Evolutionary conservation across 2,329 filamentous ascomycete genomes (phyloP).

Genomic region (Exutisphaerella laricina): DNA sequence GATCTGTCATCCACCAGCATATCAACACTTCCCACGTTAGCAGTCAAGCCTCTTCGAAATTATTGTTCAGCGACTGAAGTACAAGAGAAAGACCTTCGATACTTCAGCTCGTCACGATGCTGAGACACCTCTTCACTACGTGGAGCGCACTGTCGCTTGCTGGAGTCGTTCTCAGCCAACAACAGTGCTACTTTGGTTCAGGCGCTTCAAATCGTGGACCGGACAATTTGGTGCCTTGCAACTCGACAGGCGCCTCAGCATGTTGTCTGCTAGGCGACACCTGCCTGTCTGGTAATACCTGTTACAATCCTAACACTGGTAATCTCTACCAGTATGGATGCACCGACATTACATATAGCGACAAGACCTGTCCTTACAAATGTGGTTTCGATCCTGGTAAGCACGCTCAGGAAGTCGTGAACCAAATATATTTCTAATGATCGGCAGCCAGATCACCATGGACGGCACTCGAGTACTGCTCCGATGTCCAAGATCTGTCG

Average conservation of each 20-base stretch:
- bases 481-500: constrained; percentile 18
- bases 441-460: constrained; percentile 27
- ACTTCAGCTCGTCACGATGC: constrained; percentile 1
- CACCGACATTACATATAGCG: constrained; percentile 28
- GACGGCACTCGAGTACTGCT: constrained; percentile 28
- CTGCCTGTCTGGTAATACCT: constrained; percentile 28
- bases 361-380: constrained; percentile 28
- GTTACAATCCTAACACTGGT: constrained; percentile 26
- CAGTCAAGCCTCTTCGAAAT: too few relatives aligned
- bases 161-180: constrained; percentile 14
- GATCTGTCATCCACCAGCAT: too few relatives aligned
- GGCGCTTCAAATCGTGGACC: constrained; percentile 26
- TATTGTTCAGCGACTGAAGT: too few relatives aligned
- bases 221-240: constrained; percentile 25
- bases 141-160: constrained; percentile 6
- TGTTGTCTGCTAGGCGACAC: constrained; percentile 29
- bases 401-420: not conserved
- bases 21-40: too few relatives aligned
- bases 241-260: constrained; percentile 20
- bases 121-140: not conserved
- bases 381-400: constrained; percentile 27
- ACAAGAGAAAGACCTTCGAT: too few relatives aligned
- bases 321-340: constrained; percentile 32
- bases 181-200: constrained; percentile 30
- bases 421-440: not conserved